These are phyloP conservation scores for Populus trichocarpa DNA, from an alignment of 441 rosid species.

Conservation along the genomic window DNA sequence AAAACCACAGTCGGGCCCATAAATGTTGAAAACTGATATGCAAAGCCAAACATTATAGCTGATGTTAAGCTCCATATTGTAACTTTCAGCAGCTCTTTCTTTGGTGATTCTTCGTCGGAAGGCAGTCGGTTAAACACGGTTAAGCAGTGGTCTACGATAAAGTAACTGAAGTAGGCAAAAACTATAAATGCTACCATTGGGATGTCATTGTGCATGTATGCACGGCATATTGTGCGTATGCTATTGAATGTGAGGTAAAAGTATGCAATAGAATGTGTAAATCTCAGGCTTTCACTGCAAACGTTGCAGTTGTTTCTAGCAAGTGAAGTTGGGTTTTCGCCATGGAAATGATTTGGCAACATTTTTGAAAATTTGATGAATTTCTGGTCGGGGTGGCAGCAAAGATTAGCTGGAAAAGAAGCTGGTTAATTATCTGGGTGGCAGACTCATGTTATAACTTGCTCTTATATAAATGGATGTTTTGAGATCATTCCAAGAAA, in stretches of 20 bases:
- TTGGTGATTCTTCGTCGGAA: background rate
- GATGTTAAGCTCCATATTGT: constrained; percentile 1
- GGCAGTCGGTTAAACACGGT: background rate
- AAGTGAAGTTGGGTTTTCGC: background rate
- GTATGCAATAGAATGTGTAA: background rate
- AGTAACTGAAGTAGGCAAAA: background rate
- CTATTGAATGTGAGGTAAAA: constrained; percentile 6
- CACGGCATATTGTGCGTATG: constrained; percentile 1
- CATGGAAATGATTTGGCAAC: background rate
- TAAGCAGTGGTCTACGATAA: background rate
- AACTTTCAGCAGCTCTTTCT: background rate
- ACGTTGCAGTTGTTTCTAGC: background rate
- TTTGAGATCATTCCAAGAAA: background rate
- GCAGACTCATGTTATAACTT: background rate
- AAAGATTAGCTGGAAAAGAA: background rate
- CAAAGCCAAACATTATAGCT: constrained; percentile 8
- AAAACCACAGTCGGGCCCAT: background rate
- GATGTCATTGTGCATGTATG: background rate
- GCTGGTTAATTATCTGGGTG: background rate
- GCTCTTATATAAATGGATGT: background rate
- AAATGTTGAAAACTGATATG: constrained; percentile 9
- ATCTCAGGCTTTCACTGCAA: background rate
- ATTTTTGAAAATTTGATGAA: background rate
- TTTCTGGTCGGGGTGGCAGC: background rate
- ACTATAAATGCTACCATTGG: constrained; percentile 5